Conservation (phyloP, 257 asterid species). For the Solanum neorickii region DNA sequence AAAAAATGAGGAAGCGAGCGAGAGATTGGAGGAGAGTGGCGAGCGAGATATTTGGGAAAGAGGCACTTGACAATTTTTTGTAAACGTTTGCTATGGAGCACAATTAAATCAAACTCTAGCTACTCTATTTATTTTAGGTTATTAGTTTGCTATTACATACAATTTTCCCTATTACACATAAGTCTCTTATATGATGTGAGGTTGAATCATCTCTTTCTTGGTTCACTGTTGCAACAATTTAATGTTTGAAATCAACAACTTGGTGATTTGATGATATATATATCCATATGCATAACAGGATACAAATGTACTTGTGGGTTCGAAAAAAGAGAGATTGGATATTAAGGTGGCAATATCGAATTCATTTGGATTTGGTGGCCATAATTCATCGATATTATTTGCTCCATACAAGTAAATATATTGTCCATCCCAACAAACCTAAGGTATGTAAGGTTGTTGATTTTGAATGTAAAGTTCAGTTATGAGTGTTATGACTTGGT, state of each 20-base stretch:
- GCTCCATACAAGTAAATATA: constrained; percentile 7
- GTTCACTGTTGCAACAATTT: neutral
- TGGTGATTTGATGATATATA: neutral
- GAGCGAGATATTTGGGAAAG: too few species aligned
- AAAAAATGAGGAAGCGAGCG: too few species aligned
- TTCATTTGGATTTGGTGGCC: constrained; percentile 14
- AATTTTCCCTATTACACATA: neutral
- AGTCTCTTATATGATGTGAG: neutral
- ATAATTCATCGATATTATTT: constrained; percentile 9
- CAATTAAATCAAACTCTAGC: too few species aligned
- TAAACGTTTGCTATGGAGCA: too few species aligned
- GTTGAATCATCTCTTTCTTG: neutral
- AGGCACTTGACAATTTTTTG: too few species aligned
- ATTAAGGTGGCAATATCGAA: constrained; percentile 10
- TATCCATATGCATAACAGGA: neutral
- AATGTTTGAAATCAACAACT: neutral
- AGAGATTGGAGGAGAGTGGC: too few species aligned
- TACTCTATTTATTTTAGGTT: too few species aligned
- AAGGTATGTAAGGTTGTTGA: neutral
- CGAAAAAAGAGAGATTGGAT: constrained; percentile 10
- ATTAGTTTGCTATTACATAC: too few species aligned
- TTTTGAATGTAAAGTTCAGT: neutral
- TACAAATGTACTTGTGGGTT: neutral
- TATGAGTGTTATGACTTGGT: neutral
- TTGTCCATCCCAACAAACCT: neutral